Conservation (phyloP, 257 asterid genomes). For the Przewalskia tangutica region DNA sequence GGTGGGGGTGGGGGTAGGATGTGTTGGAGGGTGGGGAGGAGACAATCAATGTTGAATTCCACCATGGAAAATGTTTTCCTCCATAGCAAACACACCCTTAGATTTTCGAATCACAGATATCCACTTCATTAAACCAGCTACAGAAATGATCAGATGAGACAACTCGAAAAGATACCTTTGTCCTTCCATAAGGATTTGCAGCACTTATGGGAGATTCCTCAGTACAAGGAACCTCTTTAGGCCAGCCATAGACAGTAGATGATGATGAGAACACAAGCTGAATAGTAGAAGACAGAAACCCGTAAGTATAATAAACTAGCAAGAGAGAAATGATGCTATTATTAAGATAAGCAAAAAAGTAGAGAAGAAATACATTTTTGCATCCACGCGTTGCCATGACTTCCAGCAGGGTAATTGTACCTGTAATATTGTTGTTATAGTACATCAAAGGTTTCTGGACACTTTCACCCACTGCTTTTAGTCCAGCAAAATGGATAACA, state of each 20-base stretch:
- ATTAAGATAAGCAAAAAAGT: neutral
- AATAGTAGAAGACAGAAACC: slow-evolving; percentile 11
- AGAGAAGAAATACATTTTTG: slow-evolving; percentile 44
- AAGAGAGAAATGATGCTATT: neutral
- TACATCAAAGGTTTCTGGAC: slow-evolving; percentile 80
- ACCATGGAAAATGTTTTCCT: no score
- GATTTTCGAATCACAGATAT: neutral
- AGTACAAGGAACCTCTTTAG: slow-evolving; percentile 93
- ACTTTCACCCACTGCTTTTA: slow-evolving; percentile 99
- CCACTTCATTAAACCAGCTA: neutral
- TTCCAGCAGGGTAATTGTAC: slow-evolving; percentile 75
- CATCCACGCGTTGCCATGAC: slow-evolving; percentile 96
- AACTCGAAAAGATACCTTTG: slow-evolving; percentile 54
- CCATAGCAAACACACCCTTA: no score
- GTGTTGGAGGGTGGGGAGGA: no score
- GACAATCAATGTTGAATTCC: no score
- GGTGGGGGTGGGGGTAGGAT: no score
- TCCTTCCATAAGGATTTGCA: slow-evolving; percentile 80
- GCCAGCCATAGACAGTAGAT: slow-evolving; percentile 97
- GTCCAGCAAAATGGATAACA: slow-evolving; percentile 95
- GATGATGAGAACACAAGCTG: slow-evolving; percentile 99
- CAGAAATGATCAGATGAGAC: neutral
- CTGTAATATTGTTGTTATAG: slow-evolving; percentile 71
- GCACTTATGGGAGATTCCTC: slow-evolving; percentile 74
- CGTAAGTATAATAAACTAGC: neutral